Conservation (phyloP, 2,329 filamentous ascomycete genomes). For the Pyrenophora teres region DNA sequence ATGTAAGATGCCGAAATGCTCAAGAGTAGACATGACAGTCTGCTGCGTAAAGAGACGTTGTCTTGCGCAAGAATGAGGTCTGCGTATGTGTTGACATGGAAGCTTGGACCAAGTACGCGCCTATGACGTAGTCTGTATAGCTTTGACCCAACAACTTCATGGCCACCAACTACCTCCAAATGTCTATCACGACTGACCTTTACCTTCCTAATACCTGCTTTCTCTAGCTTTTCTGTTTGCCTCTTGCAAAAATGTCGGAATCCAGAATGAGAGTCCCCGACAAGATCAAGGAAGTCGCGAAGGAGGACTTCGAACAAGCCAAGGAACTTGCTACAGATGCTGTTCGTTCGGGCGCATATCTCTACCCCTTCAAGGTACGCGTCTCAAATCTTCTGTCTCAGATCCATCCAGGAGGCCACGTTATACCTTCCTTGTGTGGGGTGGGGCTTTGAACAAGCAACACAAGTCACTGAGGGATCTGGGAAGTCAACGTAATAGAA, state of each 20-base stretch:
- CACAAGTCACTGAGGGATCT: background rate
- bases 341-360: constrained; percentile 74
- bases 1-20: no score
- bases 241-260: constrained; percentile 20
- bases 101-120: constrained; percentile 10
- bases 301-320: constrained; percentile 73
- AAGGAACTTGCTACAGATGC: constrained; percentile 69
- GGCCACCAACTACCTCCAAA: background rate
- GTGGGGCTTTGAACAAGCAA: no score
- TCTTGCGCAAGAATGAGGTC: background rate
- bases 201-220: constrained; percentile 8
- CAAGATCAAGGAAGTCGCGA: constrained; percentile 61
- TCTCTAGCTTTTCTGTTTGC: constrained; percentile 5
- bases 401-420: no score
- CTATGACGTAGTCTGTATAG: constrained; percentile 17
- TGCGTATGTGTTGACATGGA: background rate
- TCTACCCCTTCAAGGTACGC: constrained; percentile 78
- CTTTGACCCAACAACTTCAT: constrained; percentile 16
- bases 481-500: background rate
- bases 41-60: no score
- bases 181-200: constrained; percentile 13
- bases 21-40: no score
- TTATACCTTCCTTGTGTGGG: no score
- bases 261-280: constrained; percentile 47
- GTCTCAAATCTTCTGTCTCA: background rate